phyloP scores from a whole-genome alignment of 2,329 filamentous ascomycete genomes.

The Penicillium decumbens region DNA sequence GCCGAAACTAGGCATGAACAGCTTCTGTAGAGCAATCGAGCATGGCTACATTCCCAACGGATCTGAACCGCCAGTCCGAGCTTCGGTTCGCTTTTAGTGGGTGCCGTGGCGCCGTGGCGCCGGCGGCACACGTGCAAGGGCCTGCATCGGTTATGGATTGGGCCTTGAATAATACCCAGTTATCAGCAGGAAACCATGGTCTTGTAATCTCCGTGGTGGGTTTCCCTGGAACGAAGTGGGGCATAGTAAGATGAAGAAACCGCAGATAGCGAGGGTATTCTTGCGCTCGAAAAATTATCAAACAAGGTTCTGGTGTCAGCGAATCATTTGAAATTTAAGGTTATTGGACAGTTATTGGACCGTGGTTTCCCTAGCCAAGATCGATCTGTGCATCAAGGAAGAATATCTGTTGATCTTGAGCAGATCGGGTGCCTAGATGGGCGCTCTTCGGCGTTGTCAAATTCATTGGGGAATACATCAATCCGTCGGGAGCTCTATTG shows the following conservation, averaged over 20 bases:
- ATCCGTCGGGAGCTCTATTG: not conserved
- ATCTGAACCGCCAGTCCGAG: not conserved
- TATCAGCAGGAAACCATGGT: not conserved
- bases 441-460: not conserved
- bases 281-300: not conserved
- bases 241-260: not conserved
- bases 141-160: not conserved
- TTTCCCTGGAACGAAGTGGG: not conserved
- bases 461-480: not conserved
- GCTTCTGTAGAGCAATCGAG: conserved; percentile 5
- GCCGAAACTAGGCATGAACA: not conserved
- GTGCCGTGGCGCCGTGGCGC: not conserved
- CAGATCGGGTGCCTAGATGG: not conserved
- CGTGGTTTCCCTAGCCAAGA: too few species aligned
- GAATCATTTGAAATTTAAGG: not conserved
- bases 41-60: not conserved
- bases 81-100: not conserved
- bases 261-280: not conserved
- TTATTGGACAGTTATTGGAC: not conserved
- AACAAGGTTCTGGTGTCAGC: not conserved
- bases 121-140: not conserved
- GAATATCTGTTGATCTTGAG: not conserved
- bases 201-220: not conserved
- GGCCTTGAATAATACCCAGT: not conserved
- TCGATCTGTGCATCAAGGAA: not conserved